A percentile compares a stretch with the other conserved stretches of the same genome.
phyloP scores from a whole-genome alignment of 2,329 filamentous ascomycete genomes.

The Trichoderma koningii region DNA sequence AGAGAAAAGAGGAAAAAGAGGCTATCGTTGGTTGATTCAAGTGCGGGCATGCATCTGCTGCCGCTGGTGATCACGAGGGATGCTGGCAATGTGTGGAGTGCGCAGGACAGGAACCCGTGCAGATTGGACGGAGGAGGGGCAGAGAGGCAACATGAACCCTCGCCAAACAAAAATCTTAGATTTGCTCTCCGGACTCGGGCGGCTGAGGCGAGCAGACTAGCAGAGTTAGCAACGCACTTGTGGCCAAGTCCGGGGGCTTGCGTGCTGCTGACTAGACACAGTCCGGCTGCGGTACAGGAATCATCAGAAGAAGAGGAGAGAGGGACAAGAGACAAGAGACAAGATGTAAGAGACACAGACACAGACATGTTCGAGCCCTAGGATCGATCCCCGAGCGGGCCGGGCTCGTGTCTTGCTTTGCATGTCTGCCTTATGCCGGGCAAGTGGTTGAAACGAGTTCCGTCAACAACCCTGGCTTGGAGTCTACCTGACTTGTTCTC shows the following conservation, averaged over 20 bases:
- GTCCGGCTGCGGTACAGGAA: constrained; percentile 4
- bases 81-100: constrained; percentile 23
- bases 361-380: background rate
- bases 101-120: constrained; percentile 3
- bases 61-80: constrained; percentile 23
- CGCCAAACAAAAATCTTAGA: constrained; percentile 24
- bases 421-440: constrained; percentile 11
- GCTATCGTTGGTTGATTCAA: background rate
- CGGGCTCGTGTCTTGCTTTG: background rate
- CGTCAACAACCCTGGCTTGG: background rate
- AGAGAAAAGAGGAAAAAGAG: too few species aligned
- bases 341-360: background rate
- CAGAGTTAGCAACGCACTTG: too few species aligned
- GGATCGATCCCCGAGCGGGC: constrained; percentile 7
- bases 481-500: background rate
- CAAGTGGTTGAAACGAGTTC: constrained; percentile 6
- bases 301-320: background rate
- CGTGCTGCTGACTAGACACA: background rate
- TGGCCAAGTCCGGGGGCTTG: too few species aligned
- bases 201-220: constrained; percentile 8
- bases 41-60: background rate
- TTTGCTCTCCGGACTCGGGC: constrained; percentile 25
- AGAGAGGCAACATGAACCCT: background rate
- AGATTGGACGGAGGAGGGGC: constrained; percentile 19
- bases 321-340: constrained; percentile 3